These are phyloP conservation scores for Colletotrichum phormii DNA, from an alignment of 2,329 filamentous ascomycete genomes.

Conservation along the genomic window DNA sequence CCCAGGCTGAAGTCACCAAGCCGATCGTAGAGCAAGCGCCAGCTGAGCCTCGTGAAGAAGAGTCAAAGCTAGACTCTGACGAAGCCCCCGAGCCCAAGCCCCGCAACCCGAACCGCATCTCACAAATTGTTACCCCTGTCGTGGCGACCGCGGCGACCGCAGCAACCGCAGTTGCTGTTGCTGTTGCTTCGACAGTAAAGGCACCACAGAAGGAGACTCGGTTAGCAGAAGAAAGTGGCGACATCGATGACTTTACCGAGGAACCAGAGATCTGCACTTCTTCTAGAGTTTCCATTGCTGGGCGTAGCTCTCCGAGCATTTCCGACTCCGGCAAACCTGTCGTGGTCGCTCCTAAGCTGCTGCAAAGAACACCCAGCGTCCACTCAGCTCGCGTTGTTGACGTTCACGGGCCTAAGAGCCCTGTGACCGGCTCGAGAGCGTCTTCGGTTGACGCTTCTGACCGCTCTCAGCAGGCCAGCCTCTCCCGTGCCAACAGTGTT, in stretches of 20 bases:
- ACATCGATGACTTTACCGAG: slow-evolving; percentile 61
- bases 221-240: slow-evolving; percentile 55
- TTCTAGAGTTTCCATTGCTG: slow-evolving; percentile 65
- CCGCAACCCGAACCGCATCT: slow-evolving; percentile 35
- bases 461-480: slow-evolving; percentile 53
- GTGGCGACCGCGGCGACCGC: slow-evolving; percentile 8
- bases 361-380: slow-evolving; percentile 59
- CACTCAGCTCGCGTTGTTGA: slow-evolving; percentile 70
- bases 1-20: neutral
- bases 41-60: neutral
- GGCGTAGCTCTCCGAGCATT: slow-evolving; percentile 60
- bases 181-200: neutral
- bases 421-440: slow-evolving; percentile 58
- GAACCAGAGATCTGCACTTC: slow-evolving; percentile 69
- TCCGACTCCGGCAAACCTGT: slow-evolving; percentile 59
- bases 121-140: slow-evolving; percentile 9
- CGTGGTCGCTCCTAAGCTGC: slow-evolving; percentile 52
- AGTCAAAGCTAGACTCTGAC: neutral
- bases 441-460: slow-evolving; percentile 60
- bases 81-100: slow-evolving; percentile 23
- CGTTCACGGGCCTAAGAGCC: slow-evolving; percentile 64
- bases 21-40: neutral
- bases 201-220: neutral
- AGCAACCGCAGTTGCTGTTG: slow-evolving; percentile 10
- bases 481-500: slow-evolving; percentile 54